phyloP scores from a whole-genome alignment of 495 filamentous ascomycete genomes.

The Bacidia gigantensis region DNA sequence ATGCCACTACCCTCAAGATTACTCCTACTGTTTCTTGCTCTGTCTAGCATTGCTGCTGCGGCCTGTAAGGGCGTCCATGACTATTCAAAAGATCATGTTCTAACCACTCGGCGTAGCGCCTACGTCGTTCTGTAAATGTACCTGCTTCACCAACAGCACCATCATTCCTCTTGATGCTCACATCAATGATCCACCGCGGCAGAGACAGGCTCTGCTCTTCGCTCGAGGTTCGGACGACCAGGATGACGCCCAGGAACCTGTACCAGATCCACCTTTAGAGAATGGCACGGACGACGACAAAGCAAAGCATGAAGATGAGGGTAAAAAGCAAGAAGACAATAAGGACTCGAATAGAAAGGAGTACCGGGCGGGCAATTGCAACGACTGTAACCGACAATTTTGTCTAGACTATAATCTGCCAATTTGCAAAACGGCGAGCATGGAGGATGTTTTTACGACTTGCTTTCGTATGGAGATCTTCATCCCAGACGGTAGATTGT shows the following conservation, averaged over 20 bases:
- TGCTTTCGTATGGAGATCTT: constrained; percentile 59
- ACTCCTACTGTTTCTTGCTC: too few relatives aligned
- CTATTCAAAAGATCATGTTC: neutral
- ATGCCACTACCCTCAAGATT: too few relatives aligned
- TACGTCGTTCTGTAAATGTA: constrained; percentile 96
- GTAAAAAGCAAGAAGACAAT: constrained; percentile 2
- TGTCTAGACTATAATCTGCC: constrained; percentile 74
- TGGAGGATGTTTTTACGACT: constrained; percentile 74
- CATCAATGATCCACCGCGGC: constrained; percentile 22
- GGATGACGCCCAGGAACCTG: constrained; percentile 6
- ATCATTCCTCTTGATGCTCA: constrained; percentile 60
- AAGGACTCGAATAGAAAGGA: constrained; percentile 24
- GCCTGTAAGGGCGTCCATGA: too few relatives aligned
- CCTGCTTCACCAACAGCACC: constrained; percentile 80
- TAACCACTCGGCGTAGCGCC: constrained; percentile 25
- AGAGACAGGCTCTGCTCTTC: constrained; percentile 16
- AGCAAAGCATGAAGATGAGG: neutral
- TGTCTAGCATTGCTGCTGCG: too few relatives aligned
- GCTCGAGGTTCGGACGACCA: constrained; percentile 20
- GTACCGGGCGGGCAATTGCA: constrained; percentile 43
- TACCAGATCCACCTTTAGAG: constrained; percentile 1
- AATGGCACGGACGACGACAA: neutral
- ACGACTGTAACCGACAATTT: constrained; percentile 82
- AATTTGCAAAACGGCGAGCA: constrained; percentile 71
- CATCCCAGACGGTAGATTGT: neutral